Evolutionary conservation across 345 rosid species (phyloP), one percentile per base, ranked within the genome.

Genomic region (Cochlearia excelsa): DNA sequence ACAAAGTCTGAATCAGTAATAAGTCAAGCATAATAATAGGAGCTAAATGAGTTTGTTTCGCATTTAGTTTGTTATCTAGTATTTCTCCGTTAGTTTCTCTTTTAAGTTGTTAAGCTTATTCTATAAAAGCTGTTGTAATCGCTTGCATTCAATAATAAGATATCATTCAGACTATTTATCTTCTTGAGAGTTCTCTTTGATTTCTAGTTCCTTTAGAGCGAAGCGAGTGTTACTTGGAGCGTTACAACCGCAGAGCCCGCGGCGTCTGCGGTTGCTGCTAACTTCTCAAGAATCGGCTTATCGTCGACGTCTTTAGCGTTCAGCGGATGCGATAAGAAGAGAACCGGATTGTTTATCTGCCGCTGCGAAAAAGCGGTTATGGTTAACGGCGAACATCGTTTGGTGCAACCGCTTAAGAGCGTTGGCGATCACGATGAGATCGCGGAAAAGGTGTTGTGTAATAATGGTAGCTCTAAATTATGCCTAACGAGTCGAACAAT

Each of bases 201-300:
- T n/a, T n/a, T n/a, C n/a, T n/a, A n/a, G n/a, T n/a, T n/a, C n/a
- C n/a, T n/a, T n/a, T n/a, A n/a, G 0, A 89, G 97, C 57, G 99
- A 93, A 62, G 91, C 83, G 0, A 93, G 97, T 79, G 78, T 89
- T 1, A 84, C 84, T 10, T 89, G 99, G 97, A 93, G 95, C 52
- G 95, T 93, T 35, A 81, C 85, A 0, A 86, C 97, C 1, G 97
- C 99, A 0, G 95, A 92, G 16, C 66, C 70, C 3, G 70, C 48
- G 6, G 37, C 65, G 10, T 83, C 43, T 74, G 71, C 43, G 74
- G 73, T 83, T 33, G 64, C 57, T 16, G 42, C 84, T 9, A 82
- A 74, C 47, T 83, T 75, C 51, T 80, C 96, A 0, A 77, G 81
- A 7, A 65, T 80, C 0, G 81, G 78, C 4, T 75, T 87, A 62